Evolutionary conservation across 768 basidiomycete species (phyloP).

Genomic region (Auriscalpium microsporum): DNA sequence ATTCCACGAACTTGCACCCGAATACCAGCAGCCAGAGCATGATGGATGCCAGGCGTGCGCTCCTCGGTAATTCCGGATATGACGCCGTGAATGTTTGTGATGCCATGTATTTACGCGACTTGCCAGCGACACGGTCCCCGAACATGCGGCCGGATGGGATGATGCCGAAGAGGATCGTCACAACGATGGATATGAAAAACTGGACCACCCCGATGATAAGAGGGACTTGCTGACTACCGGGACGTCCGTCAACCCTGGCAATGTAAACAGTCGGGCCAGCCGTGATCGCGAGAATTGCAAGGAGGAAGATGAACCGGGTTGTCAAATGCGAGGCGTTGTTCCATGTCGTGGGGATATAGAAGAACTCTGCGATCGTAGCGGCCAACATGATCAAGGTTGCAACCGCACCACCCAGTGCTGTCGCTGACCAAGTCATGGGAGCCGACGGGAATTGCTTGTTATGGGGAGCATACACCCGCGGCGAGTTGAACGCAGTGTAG

Average conservation of each 20-base stretch:
- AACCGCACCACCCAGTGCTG: conserved; percentile 92
- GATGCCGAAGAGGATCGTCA: conserved; percentile 75
- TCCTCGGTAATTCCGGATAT: conserved; percentile 70
- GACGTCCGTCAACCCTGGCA: conserved; percentile 67
- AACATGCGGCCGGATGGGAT: conserved; percentile 98
- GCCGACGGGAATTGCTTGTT: conserved; percentile 61
- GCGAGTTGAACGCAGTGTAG: conserved; percentile 97
- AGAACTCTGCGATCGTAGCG: conserved; percentile 91
- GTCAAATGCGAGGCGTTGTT: conserved; percentile 97
- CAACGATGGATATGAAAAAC: conserved; percentile 83
- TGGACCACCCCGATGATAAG: conserved; percentile 91
- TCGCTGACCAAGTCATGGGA: conserved; percentile 92
- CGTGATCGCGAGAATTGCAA: conserved; percentile 88
- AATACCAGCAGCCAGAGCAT: conserved; percentile 88
- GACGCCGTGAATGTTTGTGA: conserved; percentile 99
- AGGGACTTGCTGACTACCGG: conserved; percentile 55
- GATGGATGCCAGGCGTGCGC: conserved; percentile 77
- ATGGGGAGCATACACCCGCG: conserved; percentile 76
- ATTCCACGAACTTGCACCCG: conserved; percentile 93
- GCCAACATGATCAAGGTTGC: conserved; percentile 89
- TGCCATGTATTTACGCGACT: conserved; percentile 96
- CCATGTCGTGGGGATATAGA: conserved; percentile 98
- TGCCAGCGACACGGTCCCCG: conserved; percentile 95
- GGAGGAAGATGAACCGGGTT: conserved; percentile 84
- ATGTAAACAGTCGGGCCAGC: conserved; percentile 93